Base-by-base conservation (phyloP, 169 alveolate genomes). In the Eimeria acervulina region DNA sequence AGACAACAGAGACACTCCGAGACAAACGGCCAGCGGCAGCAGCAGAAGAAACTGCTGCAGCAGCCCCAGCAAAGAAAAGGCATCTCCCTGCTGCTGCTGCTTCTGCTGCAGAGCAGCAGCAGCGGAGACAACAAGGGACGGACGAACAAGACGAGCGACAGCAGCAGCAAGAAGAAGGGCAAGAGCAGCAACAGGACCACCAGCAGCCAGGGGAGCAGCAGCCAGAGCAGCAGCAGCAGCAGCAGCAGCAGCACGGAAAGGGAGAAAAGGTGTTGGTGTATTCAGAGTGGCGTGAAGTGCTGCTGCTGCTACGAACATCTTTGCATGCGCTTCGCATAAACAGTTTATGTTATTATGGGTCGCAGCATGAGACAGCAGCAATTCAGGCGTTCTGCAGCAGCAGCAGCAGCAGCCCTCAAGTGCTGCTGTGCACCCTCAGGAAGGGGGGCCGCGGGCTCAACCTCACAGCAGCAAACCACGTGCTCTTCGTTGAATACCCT, bases 381-480 rank as follows among this genome's bases (percentile, higher is more conserved):
- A 42, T 87, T 33, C 52, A 36, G 83, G 70, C 83, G 33, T 63
- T 89, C 61, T 33, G n/a, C 66, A 55, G 66, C 66, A 55, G 26
- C 66, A 55, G 66, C 66, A 55, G 17, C 66, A 19, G 26, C 66
- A 63, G 72, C 47, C 40, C 78, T 26, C 93, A 90, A 42, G 95
- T 88, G 72, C 44, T 95, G 52, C 90, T 89, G 44, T 88, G 96
- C 68, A 61, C 55, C 52, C 63, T 90, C 31, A 81, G 76, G 38
- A 52, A 95, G 61, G 97, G 95, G 7, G 98, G 98, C 19, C 52
- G 95, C n/a, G 98, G 98, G 63, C 87, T 97, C 17, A 97, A 93
- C 33, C 95, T 97, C 42, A 96, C 98, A 0, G 95, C 68, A n/a
- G 98, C 98, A 23, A 90, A 92, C 59, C 97, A 97, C 94, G 95